A percentile compares a stretch with the other conserved stretches of the same genome.
phyloP scores from a whole-genome alignment of 345 rosid species.

The Lepidium aucheri region DNA sequence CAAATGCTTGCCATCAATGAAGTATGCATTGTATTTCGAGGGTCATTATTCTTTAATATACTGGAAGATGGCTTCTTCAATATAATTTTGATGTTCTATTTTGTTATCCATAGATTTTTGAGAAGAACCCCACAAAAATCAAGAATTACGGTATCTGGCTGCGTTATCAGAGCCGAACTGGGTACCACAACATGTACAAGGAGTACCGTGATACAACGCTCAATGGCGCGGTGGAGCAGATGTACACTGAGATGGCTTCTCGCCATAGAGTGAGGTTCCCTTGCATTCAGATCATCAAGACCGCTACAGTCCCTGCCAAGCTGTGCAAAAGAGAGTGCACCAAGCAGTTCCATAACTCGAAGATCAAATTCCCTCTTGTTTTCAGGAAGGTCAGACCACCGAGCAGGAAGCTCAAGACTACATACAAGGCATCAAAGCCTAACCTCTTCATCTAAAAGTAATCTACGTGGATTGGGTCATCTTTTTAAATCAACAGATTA shows the following conservation, averaged over 20 bases:
- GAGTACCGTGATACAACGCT: conserved; percentile 52
- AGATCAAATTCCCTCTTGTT: conserved; percentile 46
- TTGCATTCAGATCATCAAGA: conserved; percentile 60
- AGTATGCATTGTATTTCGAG: conserved; percentile 12
- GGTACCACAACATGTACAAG: conserved; percentile 54
- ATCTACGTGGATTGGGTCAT: background rate
- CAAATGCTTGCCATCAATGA: conserved; percentile 51
- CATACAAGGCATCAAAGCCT: conserved; percentile 44
- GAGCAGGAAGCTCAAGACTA: conserved; percentile 54
- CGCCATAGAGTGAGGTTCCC: conserved; percentile 62
- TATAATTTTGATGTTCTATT: background rate
- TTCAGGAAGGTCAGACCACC: conserved; percentile 51
- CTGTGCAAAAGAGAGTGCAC: conserved; percentile 55
- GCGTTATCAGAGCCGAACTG: conserved; percentile 54
- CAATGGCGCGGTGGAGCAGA: conserved; percentile 57
- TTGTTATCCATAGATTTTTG: conserved; percentile 32
- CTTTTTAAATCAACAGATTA: conserved; percentile 1
- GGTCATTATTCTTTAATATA: background rate
- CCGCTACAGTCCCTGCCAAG: conserved; percentile 42
- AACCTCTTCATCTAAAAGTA: conserved; percentile 44
- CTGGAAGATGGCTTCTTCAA: background rate
- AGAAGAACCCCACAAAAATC: conserved; percentile 53
- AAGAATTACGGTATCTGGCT: conserved; percentile 56
- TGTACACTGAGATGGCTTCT: conserved; percentile 70
- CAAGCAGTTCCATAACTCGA: conserved; percentile 56